These are phyloP conservation scores for Fusarium mangiferae DNA, from an alignment of 2,329 filamentous ascomycete species.

Conservation along the genomic window DNA sequence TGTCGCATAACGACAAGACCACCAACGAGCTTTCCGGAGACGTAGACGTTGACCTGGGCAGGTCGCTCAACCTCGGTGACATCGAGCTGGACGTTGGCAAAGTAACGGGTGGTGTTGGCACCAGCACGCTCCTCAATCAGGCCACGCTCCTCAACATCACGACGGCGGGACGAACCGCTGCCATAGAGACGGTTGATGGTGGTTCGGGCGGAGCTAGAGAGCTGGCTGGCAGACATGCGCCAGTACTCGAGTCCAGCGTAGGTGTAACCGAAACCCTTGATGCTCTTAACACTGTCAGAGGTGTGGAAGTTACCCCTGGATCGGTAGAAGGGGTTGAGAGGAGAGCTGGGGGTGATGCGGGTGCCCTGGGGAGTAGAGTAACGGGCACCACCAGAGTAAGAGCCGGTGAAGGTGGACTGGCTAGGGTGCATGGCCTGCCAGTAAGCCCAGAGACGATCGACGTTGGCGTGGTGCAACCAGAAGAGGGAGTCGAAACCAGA, in stretches of 20 bases:
- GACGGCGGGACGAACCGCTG: slow-evolving; percentile 19
- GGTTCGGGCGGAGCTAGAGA: slow-evolving; percentile 44
- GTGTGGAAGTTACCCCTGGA: slow-evolving; percentile 55
- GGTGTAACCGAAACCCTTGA: slow-evolving; percentile 52
- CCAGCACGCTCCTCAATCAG: slow-evolving; percentile 20
- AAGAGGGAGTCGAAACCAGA: slow-evolving; percentile 60
- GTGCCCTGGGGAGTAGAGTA: slow-evolving; percentile 56
- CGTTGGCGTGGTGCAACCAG: slow-evolving; percentile 64
- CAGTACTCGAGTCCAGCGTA: slow-evolving; percentile 53
- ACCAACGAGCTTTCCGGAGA: slow-evolving; percentile 48
- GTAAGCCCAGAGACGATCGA: slow-evolving; percentile 72
- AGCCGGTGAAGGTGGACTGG: slow-evolving; percentile 48
- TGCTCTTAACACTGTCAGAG: slow-evolving; percentile 47
- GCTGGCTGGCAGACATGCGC: slow-evolving; percentile 46
- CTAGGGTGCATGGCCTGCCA: slow-evolving; percentile 58
- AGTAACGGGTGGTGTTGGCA: slow-evolving; percentile 46
- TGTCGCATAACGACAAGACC: slow-evolving; percentile 52
- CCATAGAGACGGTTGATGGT: slow-evolving; percentile 51
- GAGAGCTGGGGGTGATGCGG: slow-evolving; percentile 55
- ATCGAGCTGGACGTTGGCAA: slow-evolving; percentile 49
- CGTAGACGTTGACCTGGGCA: slow-evolving; percentile 49
- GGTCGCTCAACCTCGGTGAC: slow-evolving; percentile 51
- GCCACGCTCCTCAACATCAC: slow-evolving; percentile 31
- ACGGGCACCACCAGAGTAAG: slow-evolving; percentile 49
- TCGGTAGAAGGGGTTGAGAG: slow-evolving; percentile 62